Conservation (phyloP, 2,329 filamentous ascomycete species). For the Aspergillus pseudotamarii region DNA sequence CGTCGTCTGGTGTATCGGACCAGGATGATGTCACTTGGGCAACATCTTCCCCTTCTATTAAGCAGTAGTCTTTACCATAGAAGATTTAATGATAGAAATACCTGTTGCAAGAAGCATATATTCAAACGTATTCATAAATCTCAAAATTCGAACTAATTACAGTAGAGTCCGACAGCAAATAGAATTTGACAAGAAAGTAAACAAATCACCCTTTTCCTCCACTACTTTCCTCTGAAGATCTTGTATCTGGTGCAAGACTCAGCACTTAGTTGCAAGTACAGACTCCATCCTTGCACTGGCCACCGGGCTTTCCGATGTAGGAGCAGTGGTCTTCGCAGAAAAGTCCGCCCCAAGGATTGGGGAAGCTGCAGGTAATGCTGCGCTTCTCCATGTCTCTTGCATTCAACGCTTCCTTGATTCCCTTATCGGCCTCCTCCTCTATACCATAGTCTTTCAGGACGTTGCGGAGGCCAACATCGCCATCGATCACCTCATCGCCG, state of each 20-base stretch:
- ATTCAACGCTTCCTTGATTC: neutral
- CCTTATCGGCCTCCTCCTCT: neutral
- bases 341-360: neutral
- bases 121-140: too few species aligned
- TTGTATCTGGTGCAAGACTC: neutral
- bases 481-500: conserved; percentile 6
- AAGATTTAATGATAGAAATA: too few species aligned
- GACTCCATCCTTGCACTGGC: conserved; percentile 2
- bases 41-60: too few species aligned
- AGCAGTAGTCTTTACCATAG: too few species aligned
- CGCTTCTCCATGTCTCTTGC: conserved; percentile 2
- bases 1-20: too few species aligned
- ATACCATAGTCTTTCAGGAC: neutral
- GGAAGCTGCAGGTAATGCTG: conserved; percentile 7
- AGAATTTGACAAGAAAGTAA: neutral
- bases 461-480: neutral
- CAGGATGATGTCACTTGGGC: too few species aligned
- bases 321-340: conserved; percentile 6
- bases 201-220: neutral
- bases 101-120: neutral
- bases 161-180: neutral
- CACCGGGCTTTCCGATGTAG: conserved; percentile 7
- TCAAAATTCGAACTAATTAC: neutral
- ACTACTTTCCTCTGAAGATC: neutral
- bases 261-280: neutral